Conservation (phyloP, 2,329 filamentous ascomycete species). For the Colletotrichum gloeosporioides region DNA sequence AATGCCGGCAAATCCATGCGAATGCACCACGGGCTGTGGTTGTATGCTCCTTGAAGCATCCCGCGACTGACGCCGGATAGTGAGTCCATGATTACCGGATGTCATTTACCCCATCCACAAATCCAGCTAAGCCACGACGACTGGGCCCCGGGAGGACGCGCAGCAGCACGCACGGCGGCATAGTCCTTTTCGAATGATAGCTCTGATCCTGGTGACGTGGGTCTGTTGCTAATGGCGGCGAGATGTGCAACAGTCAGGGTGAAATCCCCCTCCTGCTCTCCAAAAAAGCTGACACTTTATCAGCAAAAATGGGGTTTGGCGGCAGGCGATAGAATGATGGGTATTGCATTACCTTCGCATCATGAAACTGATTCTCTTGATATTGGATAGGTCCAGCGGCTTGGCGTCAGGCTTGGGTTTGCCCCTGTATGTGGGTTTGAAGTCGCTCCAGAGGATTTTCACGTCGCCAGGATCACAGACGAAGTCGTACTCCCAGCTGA, state of each 20-base stretch:
- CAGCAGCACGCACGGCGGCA: background rate
- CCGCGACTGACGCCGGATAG: background rate
- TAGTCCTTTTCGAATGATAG: background rate
- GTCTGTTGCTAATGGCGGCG: constrained; percentile 11
- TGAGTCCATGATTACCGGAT: background rate
- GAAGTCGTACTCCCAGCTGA: constrained; percentile 80
- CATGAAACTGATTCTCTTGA: constrained; percentile 79
- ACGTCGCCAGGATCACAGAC: constrained; percentile 42
- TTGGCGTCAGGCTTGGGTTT: constrained; percentile 64
- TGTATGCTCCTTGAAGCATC: background rate
- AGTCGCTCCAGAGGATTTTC: constrained; percentile 66
- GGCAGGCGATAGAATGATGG: background rate
- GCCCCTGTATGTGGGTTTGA: constrained; percentile 78
- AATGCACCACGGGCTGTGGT: background rate
- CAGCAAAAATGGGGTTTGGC: constrained; percentile 20
- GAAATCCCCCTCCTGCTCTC: constrained; percentile 73
- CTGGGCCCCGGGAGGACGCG: background rate
- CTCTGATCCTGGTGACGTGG: background rate
- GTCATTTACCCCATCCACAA: constrained; percentile 8
- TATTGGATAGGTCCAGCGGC: constrained; percentile 60
- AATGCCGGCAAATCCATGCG: background rate
- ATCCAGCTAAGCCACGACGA: constrained; percentile 10
- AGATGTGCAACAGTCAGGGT: constrained; percentile 50
- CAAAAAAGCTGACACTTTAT: constrained; percentile 69
- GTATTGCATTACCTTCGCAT: constrained; percentile 71